Base-by-base conservation (phyloP, 2,329 filamentous ascomycete species). In the Cyphellophora europaea region DNA sequence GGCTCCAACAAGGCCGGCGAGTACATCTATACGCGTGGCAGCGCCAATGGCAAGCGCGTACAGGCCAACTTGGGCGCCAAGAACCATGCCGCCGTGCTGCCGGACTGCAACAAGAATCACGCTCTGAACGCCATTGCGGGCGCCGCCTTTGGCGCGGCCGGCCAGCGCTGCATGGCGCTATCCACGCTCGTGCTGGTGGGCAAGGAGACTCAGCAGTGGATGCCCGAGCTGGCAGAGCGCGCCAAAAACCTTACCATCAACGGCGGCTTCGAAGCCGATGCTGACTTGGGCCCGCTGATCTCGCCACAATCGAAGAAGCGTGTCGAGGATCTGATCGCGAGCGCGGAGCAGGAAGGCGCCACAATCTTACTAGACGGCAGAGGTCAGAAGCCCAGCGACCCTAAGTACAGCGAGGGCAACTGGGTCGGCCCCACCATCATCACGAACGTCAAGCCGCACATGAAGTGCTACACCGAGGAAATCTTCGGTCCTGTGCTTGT, bases 61-160 rank as follows among this genome's bases (percentile, higher is more conserved):
- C 77, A 81, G 57, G 77, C 77, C 51, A 81, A 81, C 57, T 56
- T 81, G 37, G 77, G 77, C 19, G 77, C 77, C 3, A 82, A 81
- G 67, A 82, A 82, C 63, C 77, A 81, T 54, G 76, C 75, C 28
- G 73, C 74, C 30, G 67, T 82, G 15, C 62, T 81, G 17, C 76
- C 77, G 1, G 77, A 82, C 56, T 74, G 69, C 63, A 78, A 80
- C 63, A 80, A 79, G 66, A 78, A 80, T 58, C 74, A 78, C 39
- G 67, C 75, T 3, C 55, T 82, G 29, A 79, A 80, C 49, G 73
- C 75, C 19, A 78, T 81, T 53, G 66, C 71, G 5, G 77, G 77
- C 41, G 77, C 77, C 30, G 77, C 77, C 2, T 82, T 81, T 41
- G 77, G 77, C 49, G 77, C 77, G 41, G 77, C 77, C 27, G 77